Evolutionary conservation across 768 basidiomycete genomes (phyloP), one percentile per base, ranked within the genome.

Genomic region (Stropharia rugosoannulata): DNA sequence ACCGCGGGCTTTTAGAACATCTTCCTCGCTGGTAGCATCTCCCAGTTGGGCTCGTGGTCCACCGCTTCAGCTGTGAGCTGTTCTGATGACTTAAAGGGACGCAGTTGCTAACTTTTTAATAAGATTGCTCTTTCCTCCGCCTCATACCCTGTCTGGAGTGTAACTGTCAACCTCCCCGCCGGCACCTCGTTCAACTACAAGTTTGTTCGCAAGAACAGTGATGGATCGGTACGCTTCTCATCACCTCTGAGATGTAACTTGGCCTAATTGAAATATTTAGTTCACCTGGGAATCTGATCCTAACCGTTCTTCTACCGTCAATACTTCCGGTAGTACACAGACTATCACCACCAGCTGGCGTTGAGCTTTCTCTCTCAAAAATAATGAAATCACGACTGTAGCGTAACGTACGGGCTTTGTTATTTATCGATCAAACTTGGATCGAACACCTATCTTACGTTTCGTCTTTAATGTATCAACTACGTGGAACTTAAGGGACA

Each of bases 231-330:
- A 48, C 2, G 49, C 59, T 15, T 35, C 48, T 19, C 5, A 8
- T 25, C 37, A 57, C 39, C 19, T 4, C 5, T 11, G 10, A 19
- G 29, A 29, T 43, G 1, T 10, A 16, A 13, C 15, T 4, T 13
- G 29, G 2, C 2, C 46, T 55, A 43, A 54, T 32, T 27, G 10
- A 13, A 48, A 46, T 13, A 8, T 39, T 35, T 49, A 81, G 82
- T 65, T 87, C 45, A 70, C 74, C 7, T 86, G 84, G 84, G 85
- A 87, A 63, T 81, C 80, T 0, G 82, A 84, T 59, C 83, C 85
- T 2, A 83, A 85, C 58, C 73, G 83, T 38, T 70, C 75, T 40
- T 74, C 69, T 2, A 82, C 76, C 7, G 73, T 77, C 3, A 72
- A 64, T 22, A 41, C 70, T 1, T 75, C 75, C 4, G 77, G 74